These are phyloP conservation scores for Sclerotinia spermophila DNA, from an alignment of 2,329 filamentous ascomycete species.

Conservation along the genomic window DNA sequence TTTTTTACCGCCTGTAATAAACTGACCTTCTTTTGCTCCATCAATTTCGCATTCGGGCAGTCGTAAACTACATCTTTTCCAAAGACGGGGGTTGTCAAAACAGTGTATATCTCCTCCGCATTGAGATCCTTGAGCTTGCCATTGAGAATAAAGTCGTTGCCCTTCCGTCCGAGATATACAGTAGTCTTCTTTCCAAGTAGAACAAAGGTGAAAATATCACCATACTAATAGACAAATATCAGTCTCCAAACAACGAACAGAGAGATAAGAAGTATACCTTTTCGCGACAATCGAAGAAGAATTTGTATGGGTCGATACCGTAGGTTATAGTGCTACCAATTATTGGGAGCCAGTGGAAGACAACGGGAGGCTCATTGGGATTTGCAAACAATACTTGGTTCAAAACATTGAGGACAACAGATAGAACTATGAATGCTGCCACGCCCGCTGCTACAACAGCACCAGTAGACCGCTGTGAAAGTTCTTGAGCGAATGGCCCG, in stretches of 20 bases:
- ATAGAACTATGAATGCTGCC: slow-evolving; percentile 45
- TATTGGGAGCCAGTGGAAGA: slow-evolving; percentile 78
- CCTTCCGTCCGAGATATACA: slow-evolving; percentile 74
- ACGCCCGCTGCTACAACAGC: slow-evolving; percentile 31
- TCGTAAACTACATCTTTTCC: slow-evolving; percentile 87
- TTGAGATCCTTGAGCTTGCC: slow-evolving; percentile 86
- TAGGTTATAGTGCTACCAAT: slow-evolving; percentile 91
- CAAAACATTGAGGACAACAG: slow-evolving; percentile 74
- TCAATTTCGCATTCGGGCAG: slow-evolving; percentile 85
- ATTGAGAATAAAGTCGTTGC: slow-evolving; percentile 89
- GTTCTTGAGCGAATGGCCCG: slow-evolving; percentile 31
- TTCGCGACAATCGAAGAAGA: slow-evolving; percentile 69
- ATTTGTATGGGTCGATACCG: slow-evolving; percentile 87
- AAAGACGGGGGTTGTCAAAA: slow-evolving; percentile 69
- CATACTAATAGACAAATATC: slow-evolving; percentile 54
- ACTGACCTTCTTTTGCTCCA: slow-evolving; percentile 90
- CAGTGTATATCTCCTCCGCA: slow-evolving; percentile 85
- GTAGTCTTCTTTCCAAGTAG: slow-evolving; percentile 87
- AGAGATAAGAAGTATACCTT: slow-evolving; percentile 60
- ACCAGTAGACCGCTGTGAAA: slow-evolving; percentile 32
- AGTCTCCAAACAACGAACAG: slow-evolving; percentile 18
- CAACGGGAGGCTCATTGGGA: slow-evolving; percentile 73
- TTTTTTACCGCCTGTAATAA: not conserved
- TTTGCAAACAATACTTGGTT: slow-evolving; percentile 78
- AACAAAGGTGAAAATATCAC: slow-evolving; percentile 86